phyloP scores from a whole-genome alignment of 176 grass and related monocot genomes.

The Oryza glaberrima region DNA sequence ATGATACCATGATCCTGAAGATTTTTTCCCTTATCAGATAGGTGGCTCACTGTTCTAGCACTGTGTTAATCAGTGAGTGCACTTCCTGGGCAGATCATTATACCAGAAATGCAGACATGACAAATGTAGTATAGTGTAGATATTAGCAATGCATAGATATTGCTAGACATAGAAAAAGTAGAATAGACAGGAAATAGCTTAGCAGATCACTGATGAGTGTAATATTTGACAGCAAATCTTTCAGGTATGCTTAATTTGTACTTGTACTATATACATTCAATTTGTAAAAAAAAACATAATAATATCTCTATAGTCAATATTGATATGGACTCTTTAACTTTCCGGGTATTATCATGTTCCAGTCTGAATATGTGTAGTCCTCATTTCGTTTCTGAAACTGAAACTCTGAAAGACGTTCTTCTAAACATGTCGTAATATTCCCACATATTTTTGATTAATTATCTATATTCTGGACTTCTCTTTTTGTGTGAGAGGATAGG shows the following conservation, averaged over 20 bases:
- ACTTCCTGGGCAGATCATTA: constrained; percentile 12
- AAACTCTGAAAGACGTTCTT: too few relatives aligned
- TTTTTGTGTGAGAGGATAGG: too few relatives aligned
- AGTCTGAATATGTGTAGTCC: background rate
- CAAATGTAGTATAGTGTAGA: background rate
- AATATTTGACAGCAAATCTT: constrained; percentile 19
- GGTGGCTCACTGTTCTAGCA: constrained; percentile 13
- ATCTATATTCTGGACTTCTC: too few relatives aligned
- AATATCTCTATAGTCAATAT: background rate
- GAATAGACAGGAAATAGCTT: constrained; percentile 20
- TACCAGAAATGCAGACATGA: background rate
- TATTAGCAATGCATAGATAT: constrained; percentile 6
- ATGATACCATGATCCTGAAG: background rate
- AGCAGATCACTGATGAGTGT: constrained; percentile 27
- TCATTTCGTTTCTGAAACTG: too few relatives aligned
- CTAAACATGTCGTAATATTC: too few relatives aligned
- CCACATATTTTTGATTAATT: too few relatives aligned
- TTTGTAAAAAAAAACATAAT: constrained; percentile 1
- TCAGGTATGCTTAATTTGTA: background rate
- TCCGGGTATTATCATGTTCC: background rate
- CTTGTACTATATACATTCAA: background rate
- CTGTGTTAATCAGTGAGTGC: background rate
- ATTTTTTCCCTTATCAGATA: background rate
- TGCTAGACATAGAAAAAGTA: constrained; percentile 9
- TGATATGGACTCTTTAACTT: background rate